These are phyloP conservation scores for Phytophthora syringae DNA, from an alignment of 352 stramenopile species.

Conservation along the genomic window DNA sequence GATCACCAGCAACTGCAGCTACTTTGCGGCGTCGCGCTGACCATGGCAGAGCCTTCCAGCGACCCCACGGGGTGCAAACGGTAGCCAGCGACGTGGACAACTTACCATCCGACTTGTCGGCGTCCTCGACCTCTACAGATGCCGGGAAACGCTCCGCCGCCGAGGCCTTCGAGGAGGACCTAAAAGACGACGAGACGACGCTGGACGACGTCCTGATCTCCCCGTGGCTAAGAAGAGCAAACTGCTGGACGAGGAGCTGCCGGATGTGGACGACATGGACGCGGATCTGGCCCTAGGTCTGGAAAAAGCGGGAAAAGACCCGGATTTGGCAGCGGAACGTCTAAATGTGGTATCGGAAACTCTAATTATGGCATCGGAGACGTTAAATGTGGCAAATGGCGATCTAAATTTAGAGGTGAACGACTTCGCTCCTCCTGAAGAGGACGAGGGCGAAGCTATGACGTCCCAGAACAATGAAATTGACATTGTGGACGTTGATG, in stretches of 20 bases:
- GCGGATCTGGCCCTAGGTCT: slow-evolving; percentile 26
- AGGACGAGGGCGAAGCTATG: slow-evolving; percentile 20
- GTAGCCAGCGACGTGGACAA: slow-evolving; percentile 13
- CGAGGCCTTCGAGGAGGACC: slow-evolving; percentile 39
- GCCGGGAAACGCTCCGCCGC: slow-evolving; percentile 33
- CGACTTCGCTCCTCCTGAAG: slow-evolving; percentile 23
- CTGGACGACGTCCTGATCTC: slow-evolving; percentile 72
- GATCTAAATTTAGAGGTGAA: slow-evolving; percentile 18
- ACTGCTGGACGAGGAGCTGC: slow-evolving; percentile 48
- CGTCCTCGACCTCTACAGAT: not conserved
- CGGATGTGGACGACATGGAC: slow-evolving; percentile 56
- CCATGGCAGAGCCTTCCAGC: slow-evolving; percentile 32
- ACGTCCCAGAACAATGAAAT: slow-evolving; percentile 43
- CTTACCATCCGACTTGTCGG: not conserved
- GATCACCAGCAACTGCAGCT: not conserved
- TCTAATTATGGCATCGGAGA: slow-evolving; percentile 12
- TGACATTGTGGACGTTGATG: slow-evolving; percentile 48
- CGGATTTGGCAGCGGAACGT: slow-evolving; percentile 10
- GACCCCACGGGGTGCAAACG: not conserved
- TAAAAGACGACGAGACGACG: slow-evolving; percentile 48
- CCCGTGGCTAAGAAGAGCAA: slow-evolving; percentile 58
- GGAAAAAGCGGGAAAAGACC: slow-evolving; percentile 14
- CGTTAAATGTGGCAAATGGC: slow-evolving; percentile 1
- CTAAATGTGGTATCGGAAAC: slow-evolving; percentile 11
- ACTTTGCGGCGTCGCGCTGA: not conserved